Evolutionary conservation across 768 basidiomycete genomes (phyloP).

Genomic region (Xerocomellus intermedius): DNA sequence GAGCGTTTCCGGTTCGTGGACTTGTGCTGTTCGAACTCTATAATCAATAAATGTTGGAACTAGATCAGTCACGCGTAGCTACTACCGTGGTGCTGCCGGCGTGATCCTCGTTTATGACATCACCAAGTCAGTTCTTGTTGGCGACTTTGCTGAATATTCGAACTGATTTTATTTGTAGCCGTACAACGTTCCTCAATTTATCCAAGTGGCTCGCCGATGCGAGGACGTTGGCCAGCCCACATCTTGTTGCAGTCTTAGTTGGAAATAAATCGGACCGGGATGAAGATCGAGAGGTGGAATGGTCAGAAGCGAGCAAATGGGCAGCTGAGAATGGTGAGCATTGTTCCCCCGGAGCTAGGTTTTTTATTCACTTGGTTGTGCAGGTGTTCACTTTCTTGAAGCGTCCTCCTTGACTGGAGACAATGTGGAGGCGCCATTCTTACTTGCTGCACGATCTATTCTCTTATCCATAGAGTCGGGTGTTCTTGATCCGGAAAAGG

Average conservation of each 20-base stretch:
- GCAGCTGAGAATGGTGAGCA: conserved; percentile 88
- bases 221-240: conserved; percentile 86
- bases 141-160: not conserved
- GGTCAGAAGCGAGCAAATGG: conserved; percentile 93
- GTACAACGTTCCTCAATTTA: conserved; percentile 81
- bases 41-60: conserved; percentile 13
- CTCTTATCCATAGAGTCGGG: conserved; percentile 90
- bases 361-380: conserved; percentile 2
- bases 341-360: not conserved
- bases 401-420: conserved; percentile 89
- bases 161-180: conserved; percentile 47
- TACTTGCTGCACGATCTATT: conserved; percentile 82
- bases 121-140: conserved; percentile 56
- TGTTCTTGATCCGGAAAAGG: conserved; percentile 86
- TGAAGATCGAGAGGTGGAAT: conserved; percentile 93
- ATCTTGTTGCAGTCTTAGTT: conserved; percentile 85
- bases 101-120: conserved; percentile 94
- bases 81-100: conserved; percentile 93
- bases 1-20: conserved; percentile 78
- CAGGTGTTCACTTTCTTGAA: conserved; percentile 93
- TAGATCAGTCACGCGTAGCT: conserved; percentile 90
- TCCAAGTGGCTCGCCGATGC: conserved; percentile 93
- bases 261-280: conserved; percentile 96
- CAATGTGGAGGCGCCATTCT: conserved; percentile 92
- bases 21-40: not conserved